Evolutionary conservation across 352 stramenopile species (phyloP).

Genomic region (Globisporangium ultimum): DNA sequence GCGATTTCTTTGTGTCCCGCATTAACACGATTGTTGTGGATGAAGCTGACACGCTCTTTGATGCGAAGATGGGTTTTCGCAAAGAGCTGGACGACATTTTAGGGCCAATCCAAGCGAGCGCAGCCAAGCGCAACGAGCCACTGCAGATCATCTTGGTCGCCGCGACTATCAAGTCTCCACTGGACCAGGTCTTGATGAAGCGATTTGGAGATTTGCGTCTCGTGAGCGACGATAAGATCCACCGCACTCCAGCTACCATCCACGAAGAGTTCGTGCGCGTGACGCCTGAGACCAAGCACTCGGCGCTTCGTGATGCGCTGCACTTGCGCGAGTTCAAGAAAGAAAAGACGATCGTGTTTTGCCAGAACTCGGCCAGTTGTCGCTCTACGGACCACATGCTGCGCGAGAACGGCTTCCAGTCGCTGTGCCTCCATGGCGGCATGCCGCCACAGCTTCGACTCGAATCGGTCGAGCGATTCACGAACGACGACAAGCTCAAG

Average conservation of each 20-base stretch:
- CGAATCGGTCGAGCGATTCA: slow-evolving; percentile 56
- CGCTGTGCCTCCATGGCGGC: slow-evolving; percentile 71
- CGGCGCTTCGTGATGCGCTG: slow-evolving; percentile 57
- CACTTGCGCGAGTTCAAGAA: slow-evolving; percentile 28
- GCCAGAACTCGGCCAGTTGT: slow-evolving; percentile 65
- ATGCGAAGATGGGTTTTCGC: slow-evolving; percentile 82
- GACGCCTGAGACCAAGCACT: slow-evolving; percentile 62
- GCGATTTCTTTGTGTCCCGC: slow-evolving; percentile 76
- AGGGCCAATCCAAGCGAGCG: slow-evolving; percentile 57
- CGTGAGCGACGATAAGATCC: slow-evolving; percentile 64
- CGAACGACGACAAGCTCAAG: slow-evolving; percentile 29
- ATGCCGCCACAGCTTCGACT: slow-evolving; percentile 60
- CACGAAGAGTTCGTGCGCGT: slow-evolving; percentile 69
- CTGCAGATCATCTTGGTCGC: slow-evolving; percentile 74
- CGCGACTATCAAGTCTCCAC: slow-evolving; percentile 60
- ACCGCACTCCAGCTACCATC: slow-evolving; percentile 60
- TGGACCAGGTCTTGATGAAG: slow-evolving; percentile 74
- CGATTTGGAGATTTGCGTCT: slow-evolving; percentile 57
- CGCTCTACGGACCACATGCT: slow-evolving; percentile 83
- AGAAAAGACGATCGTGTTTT: slow-evolving; percentile 77
- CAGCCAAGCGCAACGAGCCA: slow-evolving; percentile 43
- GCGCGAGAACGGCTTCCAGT: slow-evolving; percentile 62
- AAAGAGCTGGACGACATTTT: slow-evolving; percentile 73
- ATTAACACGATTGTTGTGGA: slow-evolving; percentile 69
- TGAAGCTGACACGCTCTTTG: slow-evolving; percentile 78